Conservation (phyloP, 2,329 filamentous ascomycete genomes). For the Fusarium sp. region DNA sequence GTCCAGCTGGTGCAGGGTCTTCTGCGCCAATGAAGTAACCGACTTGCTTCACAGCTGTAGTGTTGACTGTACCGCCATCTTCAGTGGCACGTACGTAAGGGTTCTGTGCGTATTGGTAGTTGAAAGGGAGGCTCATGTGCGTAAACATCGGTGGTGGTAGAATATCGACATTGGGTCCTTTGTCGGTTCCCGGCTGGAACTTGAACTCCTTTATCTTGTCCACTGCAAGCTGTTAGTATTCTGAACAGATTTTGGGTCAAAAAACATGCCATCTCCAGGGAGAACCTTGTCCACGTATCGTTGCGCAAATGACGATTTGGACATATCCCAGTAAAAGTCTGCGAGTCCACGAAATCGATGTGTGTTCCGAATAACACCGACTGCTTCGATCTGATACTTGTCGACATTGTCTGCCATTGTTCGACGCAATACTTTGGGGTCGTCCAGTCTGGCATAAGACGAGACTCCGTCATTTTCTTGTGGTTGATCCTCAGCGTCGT, state of each 20-base stretch:
- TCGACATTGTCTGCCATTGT: conserved; percentile 76
- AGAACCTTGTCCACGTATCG: conserved; percentile 77
- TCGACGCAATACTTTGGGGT: conserved; percentile 64
- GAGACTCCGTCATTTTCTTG: conserved; percentile 42
- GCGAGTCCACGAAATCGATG: conserved; percentile 89
- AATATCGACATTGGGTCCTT: conserved; percentile 70
- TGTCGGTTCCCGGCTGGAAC: conserved; percentile 69
- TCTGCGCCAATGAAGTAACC: conserved; percentile 68
- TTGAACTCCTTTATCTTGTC: conserved; percentile 68
- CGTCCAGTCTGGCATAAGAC: conserved; percentile 60
- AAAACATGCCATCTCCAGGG: conserved; percentile 71
- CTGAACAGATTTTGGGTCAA: neutral
- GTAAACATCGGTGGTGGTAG: conserved; percentile 84
- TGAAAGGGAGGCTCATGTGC: conserved; percentile 77
- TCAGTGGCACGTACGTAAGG: conserved; percentile 74
- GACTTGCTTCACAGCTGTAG: conserved; percentile 66
- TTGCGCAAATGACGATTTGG: conserved; percentile 73
- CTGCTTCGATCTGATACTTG: conserved; percentile 72
- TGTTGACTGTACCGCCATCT: conserved; percentile 66
- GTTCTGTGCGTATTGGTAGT: conserved; percentile 87
- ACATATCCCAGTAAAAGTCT: conserved; percentile 85
- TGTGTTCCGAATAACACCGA: conserved; percentile 79
- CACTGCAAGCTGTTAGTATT: conserved; percentile 47
- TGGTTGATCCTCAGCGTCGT: conserved; percentile 34
- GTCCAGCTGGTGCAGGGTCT: conserved; percentile 69